Evolutionary conservation across 1,284 basidiomycete genomes (phyloP), one percentile per base, ranked within the genome.

Genomic region (Malassezia psittaci): DNA sequence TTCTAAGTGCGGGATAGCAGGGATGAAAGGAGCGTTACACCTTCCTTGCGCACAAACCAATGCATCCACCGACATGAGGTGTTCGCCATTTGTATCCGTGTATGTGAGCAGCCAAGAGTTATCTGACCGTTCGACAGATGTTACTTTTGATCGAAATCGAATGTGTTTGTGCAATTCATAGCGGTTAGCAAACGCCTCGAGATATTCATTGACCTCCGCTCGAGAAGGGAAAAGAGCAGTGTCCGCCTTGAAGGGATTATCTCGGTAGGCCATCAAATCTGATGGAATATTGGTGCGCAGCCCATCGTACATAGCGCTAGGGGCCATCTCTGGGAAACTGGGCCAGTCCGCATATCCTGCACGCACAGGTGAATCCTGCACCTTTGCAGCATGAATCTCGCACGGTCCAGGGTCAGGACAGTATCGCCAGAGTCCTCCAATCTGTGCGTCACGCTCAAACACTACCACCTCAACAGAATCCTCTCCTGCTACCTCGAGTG

Each of bases 21-120:
- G 79, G 11, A 81, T 73, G 54, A 69, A 78, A 0, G 78, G 77
- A 49, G 77, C 76, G 32, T 69, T 74, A 62, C 80, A 81, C 57
- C 80, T 77, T 0, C 80, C 80, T 49, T 77, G 78, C 0, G 77
- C 75, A 15, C 79, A 51, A 2, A 72, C 57, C 2, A 74, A 39
- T 37, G 60, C 51, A 35, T 70, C 65, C 37, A 49, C 69, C n/a
- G 63, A 62, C 1, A 40, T 35, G 2, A 11, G 47, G 12, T 33
- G 32, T n/a, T 49, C 46, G 3, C 57, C 51, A 0, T 37, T 49
- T 8, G 45, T 12, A 4, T 53, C 3, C 13, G 46, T 49, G 18
- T 19, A 24, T 4, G 36, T 44, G 1, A 67, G 42, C 1, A 19
- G 38, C 65, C 55, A 66, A 3, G n/a, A 6, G 0, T 21, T 19